Conservation (phyloP, 164 flowering plant genomes). For the Santalum album region DNA sequence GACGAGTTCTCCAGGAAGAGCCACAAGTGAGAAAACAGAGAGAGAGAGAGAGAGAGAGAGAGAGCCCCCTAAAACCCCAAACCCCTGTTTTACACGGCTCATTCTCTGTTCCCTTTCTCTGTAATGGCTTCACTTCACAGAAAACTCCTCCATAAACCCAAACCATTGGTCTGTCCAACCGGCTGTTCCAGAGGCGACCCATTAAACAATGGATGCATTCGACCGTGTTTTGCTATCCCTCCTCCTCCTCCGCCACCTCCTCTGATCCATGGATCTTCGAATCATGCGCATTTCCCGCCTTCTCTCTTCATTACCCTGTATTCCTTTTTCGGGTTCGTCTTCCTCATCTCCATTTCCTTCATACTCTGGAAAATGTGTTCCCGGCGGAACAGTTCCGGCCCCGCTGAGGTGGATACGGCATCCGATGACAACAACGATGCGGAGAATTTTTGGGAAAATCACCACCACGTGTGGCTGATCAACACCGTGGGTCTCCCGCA, state of each 20-base stretch:
- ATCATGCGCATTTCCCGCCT: neutral
- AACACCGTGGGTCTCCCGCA: conserved; percentile 24
- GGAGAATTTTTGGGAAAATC: neutral
- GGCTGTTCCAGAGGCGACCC: neutral
- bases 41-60: too few relatives aligned
- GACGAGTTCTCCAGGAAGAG: too few relatives aligned
- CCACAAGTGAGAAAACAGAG: too few relatives aligned
- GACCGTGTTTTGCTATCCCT: neutral
- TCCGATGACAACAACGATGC: neutral
- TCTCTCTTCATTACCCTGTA: neutral
- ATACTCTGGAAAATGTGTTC: too few relatives aligned
- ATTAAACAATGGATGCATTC: too few relatives aligned
- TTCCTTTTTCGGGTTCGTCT: neutral
- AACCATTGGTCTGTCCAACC: neutral
- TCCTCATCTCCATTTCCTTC: neutral
- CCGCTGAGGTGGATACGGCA: neutral
- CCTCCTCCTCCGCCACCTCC: neutral
- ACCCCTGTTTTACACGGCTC: too few relatives aligned
- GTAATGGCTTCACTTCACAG: neutral
- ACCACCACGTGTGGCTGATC: conserved; percentile 38
- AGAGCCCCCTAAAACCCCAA: too few relatives aligned
- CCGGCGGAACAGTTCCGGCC: neutral
- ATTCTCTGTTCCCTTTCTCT: too few relatives aligned
- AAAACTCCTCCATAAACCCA: neutral
- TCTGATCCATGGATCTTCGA: neutral